Base-by-base conservation (phyloP, 768 basidiomycete species). In the Termitomyces sp. region DNA sequence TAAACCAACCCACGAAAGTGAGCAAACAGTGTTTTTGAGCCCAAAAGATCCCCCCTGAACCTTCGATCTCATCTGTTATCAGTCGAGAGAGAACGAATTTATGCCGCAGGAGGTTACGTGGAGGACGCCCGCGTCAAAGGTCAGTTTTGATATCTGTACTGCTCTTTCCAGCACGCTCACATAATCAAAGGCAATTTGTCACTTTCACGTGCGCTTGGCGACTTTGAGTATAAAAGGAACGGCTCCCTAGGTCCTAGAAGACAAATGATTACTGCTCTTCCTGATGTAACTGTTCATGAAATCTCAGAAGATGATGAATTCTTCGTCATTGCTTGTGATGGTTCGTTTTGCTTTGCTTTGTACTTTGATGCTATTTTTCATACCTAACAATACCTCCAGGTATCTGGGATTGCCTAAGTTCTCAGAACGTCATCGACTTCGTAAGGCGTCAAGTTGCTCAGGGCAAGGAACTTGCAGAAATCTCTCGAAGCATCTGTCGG, bases 161-260 rank as follows among this genome's bases (percentile, higher is more conserved):
- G 39, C 31, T n/a, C 7, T 54, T 3, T 45, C 35, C 2, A 39
- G 10, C 12, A 13, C 45, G 56, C 29, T 49, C 51, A 56, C 53
- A 45, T 25, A 16, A 44, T 31, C 15, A 13, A 63, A 97, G 95
- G 96, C 59, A 98, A 98, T 67, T 84, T 99, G 53, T 95, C 97
- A 0, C 74, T 98, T 35, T 95, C 95, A 16, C 82, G 97, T 62
- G 97, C 97, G 4, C 74, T 99, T 25, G 97, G 97, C 52, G 97
- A 99, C 69, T 98, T 99, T 68, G 94, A 97, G 60, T 99, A 97
- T 81, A 99, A 99, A 79, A 94, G 95, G 74, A 96, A 95, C 66
- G 82, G 83, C 46, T 71, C 80, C 16, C 70, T 98, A 10, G 70
- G 81, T 38, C 86, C 95, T 15, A 95, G 98, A 72, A 82, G 84